Base-by-base conservation (phyloP, 1,284 basidiomycete genomes). In the Ustilago xerochloae region DNA sequence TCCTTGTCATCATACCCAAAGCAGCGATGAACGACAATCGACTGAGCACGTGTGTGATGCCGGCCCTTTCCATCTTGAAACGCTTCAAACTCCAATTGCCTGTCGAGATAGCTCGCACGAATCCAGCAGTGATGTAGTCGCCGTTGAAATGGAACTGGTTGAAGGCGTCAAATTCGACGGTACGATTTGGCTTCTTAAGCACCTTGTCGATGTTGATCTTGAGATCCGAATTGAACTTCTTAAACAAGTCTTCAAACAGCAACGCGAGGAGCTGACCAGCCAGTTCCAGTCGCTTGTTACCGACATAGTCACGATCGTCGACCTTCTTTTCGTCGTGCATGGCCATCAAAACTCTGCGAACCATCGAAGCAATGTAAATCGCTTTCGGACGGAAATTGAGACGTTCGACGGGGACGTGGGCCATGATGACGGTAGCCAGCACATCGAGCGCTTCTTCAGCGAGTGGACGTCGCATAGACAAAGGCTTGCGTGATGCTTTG, bases 1-100 rank as follows among this genome's bases (percentile, higher is more conserved):
- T 99, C 47, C 97, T 91, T 9, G 97, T 99, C 97, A 99, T 99
- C 97, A 99, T 99, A 33, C 97, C 97, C 20, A 99, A 88, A 1
- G 97, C 97, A 59, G 94, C 93, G 84, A 99, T 98, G 88, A 95
- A 99, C 77, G 91, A 93, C 48, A 99, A 87, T 29, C 97, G 90
- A 81, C 92, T 95, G 28, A 99, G 89, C 63, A 99, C 97, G 84
- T 99, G 97, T n/a, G 97, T 99, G 53, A 99, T 94, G 59, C 97
- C 97, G 0, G 97, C 97, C 41, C 97, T 90, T 84, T 99, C 97
- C 93, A 99, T 99, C 88, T 97, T 97, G 90, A 99, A 99, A 66
- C 97, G 93, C 86, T 99, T 99, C 59, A 99, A 87, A 24, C 93
- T 94, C 97, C 97, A 99, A 83, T 99, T 99, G 7, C 97, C 97